A percentile compares a stretch with the other conserved stretches of the same genome.
Evolutionary conservation across 805 yeast genomes (phyloP).

Genomic region (Jamesozyma gamospora): DNA sequence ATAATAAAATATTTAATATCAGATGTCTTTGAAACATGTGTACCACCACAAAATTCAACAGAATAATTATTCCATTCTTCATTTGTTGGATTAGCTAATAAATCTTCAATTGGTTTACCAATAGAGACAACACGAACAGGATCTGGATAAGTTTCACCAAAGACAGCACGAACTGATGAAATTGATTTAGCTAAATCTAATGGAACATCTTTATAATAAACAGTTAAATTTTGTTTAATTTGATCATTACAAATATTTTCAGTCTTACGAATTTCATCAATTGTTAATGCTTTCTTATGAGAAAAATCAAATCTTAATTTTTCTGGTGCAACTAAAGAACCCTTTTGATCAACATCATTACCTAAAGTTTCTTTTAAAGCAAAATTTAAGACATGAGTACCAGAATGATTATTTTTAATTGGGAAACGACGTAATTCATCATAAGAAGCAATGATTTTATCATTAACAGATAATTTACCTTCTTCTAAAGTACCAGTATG

Average conservation of each 20-base stretch:
- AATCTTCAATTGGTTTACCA: constrained; percentile 80
- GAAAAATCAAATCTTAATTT: constrained; percentile 93
- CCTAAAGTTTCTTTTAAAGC: constrained; percentile 84
- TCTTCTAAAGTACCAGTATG: constrained; percentile 84
- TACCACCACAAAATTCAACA: constrained; percentile 98
- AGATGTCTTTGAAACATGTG: constrained; percentile 86
- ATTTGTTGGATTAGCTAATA: constrained; percentile 60
- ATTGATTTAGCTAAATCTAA: constrained; percentile 65
- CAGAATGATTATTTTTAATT: constrained; percentile 94
- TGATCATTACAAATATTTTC: constrained; percentile 65
- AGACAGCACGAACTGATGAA: constrained; percentile 88
- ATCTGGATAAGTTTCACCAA: constrained; percentile 98
- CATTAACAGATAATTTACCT: constrained; percentile 62
- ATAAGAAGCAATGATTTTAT: constrained; percentile 70
- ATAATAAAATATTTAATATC: constrained; percentile 87
- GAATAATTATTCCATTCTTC: constrained; percentile 70
- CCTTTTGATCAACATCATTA: constrained; percentile 85
- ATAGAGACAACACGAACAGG: constrained; percentile 97
- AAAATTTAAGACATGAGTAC: constrained; percentile 88
- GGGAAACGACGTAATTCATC: constrained; percentile 95
- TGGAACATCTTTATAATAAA: constrained; percentile 75
- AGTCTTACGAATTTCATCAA: constrained; percentile 61
- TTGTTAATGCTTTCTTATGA: constrained; percentile 73
- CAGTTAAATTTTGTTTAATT: constrained; percentile 61
- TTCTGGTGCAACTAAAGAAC: constrained; percentile 92